Evolutionary conservation across 2,329 filamentous ascomycete species (phyloP).

Genomic region (Diatrype stigma): DNA sequence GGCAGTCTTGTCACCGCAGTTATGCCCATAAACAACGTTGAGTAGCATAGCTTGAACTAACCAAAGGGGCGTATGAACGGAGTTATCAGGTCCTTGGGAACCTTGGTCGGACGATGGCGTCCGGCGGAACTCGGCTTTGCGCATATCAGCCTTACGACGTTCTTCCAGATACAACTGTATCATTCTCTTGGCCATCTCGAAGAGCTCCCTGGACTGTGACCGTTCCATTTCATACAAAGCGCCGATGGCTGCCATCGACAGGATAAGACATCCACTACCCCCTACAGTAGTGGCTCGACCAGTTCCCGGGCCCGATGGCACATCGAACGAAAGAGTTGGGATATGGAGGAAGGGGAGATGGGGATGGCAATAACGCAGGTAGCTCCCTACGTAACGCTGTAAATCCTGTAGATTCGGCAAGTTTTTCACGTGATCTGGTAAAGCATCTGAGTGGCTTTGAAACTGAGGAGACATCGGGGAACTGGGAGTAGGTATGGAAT

Average conservation of each 20-base stretch:
- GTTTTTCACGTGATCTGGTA: slow-evolving; percentile 47
- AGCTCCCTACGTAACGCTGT: slow-evolving; percentile 84
- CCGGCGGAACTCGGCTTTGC: slow-evolving; percentile 56
- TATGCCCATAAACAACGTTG: slow-evolving; percentile 93
- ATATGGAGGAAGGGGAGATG: slow-evolving; percentile 94
- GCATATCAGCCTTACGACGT: slow-evolving; percentile 77
- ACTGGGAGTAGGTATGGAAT: slow-evolving; percentile 55
- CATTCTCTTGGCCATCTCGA: slow-evolving; percentile 92
- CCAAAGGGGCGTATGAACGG: slow-evolving; percentile 81
- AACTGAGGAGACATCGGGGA: slow-evolving; percentile 52
- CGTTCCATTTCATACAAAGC: slow-evolving; percentile 81
- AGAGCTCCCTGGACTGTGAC: slow-evolving; percentile 74
- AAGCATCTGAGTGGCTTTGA: slow-evolving; percentile 44
- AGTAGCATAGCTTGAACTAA: slow-evolving; percentile 95
- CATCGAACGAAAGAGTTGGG: slow-evolving; percentile 85
- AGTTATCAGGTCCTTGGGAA: slow-evolving; percentile 51
- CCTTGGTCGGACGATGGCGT: slow-evolving; percentile 43
- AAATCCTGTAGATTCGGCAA: slow-evolving; percentile 81
- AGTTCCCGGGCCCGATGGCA: slow-evolving; percentile 62
- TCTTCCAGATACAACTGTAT: slow-evolving; percentile 91
- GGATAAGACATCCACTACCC: slow-evolving; percentile 79
- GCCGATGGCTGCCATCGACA: slow-evolving; percentile 77
- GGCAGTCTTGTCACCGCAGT: slow-evolving; percentile 85
- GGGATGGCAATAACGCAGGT: slow-evolving; percentile 88
- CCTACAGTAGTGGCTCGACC: slow-evolving; percentile 59